Evolutionary conservation across 768 basidiomycete species (phyloP).

Genomic region (Russula emetica): DNA sequence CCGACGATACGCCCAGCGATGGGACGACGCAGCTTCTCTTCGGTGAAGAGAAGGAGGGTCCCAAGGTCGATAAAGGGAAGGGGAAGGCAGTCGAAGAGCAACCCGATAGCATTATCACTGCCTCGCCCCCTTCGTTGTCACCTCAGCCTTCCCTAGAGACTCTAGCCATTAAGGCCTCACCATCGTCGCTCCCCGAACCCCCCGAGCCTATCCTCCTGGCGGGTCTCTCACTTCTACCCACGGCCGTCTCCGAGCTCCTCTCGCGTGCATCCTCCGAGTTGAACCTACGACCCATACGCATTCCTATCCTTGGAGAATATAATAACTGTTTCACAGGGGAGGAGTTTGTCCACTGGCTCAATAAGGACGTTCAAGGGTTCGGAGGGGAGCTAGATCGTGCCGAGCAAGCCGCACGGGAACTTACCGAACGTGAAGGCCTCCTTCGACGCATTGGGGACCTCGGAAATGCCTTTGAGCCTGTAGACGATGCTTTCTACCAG

Average conservation of each 20-base stretch:
- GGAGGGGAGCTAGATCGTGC: conserved; percentile 74
- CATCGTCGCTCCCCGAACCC: conserved; percentile 38
- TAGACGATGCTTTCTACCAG: conserved; percentile 79
- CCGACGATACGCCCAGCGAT: conserved; percentile 19
- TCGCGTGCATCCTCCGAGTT: conserved; percentile 67
- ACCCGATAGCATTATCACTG: conserved; percentile 35
- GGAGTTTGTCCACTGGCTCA: conserved; percentile 83
- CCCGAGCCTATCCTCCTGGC: conserved; percentile 65
- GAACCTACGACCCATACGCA: conserved; percentile 64
- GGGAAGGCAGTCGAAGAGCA: conserved; percentile 53
- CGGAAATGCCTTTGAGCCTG: conserved; percentile 74
- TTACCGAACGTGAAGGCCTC: conserved; percentile 51
- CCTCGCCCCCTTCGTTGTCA: conserved; percentile 62
- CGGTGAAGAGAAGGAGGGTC: conserved; percentile 34
- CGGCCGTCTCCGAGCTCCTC: conserved; percentile 65
- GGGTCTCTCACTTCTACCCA: conserved; percentile 62
- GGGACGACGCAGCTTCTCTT: conserved; percentile 34
- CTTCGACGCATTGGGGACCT: conserved; percentile 76
- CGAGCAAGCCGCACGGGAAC: conserved; percentile 59
- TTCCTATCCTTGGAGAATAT: conserved; percentile 81
- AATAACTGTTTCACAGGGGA: conserved; percentile 81
- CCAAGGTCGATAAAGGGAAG: conserved; percentile 82
- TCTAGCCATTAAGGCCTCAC: conserved; percentile 36
- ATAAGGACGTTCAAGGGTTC: conserved; percentile 71
- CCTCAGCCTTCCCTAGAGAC: conserved; percentile 50